Conservation (phyloP, 768 basidiomycete genomes). For the Cystofilobasidium ferigula region DNA sequence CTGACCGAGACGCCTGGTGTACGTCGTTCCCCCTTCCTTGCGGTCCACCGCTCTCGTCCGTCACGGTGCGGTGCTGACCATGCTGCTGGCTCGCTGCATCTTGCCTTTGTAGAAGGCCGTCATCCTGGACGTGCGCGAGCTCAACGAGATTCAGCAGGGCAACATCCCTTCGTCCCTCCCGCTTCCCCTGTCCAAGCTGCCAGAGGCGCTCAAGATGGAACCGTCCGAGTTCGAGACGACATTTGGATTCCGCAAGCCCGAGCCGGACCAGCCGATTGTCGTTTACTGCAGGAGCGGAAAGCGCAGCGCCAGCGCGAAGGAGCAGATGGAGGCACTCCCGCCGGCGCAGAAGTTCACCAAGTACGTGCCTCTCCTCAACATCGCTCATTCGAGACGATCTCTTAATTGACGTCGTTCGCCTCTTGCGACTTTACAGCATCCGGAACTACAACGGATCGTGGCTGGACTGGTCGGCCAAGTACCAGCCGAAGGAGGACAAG, state of each 20-base stretch:
- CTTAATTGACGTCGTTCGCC: background rate
- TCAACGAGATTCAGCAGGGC: conserved; percentile 19
- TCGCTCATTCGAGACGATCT: background rate
- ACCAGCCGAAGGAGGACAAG: conserved; percentile 9
- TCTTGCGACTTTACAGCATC: background rate
- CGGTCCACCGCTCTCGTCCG: background rate
- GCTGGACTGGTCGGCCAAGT: conserved; percentile 23
- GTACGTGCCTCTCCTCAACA: background rate
- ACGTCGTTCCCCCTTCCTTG: background rate
- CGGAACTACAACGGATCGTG: conserved; percentile 24
- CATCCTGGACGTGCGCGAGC: conserved; percentile 23
- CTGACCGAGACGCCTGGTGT: conserved; percentile 7
- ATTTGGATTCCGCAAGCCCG: conserved; percentile 13
- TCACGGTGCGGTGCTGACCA: background rate
- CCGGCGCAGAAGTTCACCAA: conserved; percentile 7
- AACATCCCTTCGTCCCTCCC: conserved; percentile 25
- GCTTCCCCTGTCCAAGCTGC: conserved; percentile 16
- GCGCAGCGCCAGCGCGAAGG: conserved; percentile 10
- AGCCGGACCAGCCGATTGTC: conserved; percentile 19
- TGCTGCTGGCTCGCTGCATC: background rate
- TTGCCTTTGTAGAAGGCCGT: conserved; percentile 4
- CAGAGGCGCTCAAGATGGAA: conserved; percentile 12
- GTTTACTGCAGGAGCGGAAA: conserved; percentile 24
- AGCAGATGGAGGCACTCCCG: background rate
- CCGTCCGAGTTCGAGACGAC: background rate